These are phyloP conservation scores for Areca catechu DNA, from an alignment of 176 grass and related monocot species.

Conservation along the genomic window DNA sequence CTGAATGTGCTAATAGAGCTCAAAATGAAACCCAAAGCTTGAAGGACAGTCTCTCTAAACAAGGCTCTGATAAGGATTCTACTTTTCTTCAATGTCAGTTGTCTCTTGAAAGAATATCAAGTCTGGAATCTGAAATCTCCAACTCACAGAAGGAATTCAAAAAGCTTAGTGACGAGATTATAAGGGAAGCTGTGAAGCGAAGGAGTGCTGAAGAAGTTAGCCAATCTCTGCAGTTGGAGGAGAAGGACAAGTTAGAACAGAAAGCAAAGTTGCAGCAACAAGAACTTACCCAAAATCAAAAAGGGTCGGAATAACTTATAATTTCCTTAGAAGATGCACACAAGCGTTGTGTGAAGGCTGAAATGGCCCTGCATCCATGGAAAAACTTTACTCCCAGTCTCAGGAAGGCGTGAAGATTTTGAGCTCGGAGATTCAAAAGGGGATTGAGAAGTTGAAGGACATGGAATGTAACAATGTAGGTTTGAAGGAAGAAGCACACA, in stretches of 20 bases:
- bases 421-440: constrained; percentile 36
- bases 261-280: constrained; percentile 6
- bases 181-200: background rate
- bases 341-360: constrained; percentile 35
- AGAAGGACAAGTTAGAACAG: constrained; percentile 6
- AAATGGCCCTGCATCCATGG: constrained; percentile 40
- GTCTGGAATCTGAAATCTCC: constrained; percentile 2
- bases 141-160: background rate
- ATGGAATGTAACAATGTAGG: constrained; percentile 35
- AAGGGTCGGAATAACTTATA: constrained; percentile 3
- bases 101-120: constrained; percentile 22
- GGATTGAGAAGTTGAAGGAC: constrained; percentile 35
- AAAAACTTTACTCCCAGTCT: constrained; percentile 31
- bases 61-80: constrained; percentile 9
- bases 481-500: constrained; percentile 44
- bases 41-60: constrained; percentile 7
- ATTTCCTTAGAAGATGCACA: constrained; percentile 18
- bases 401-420: constrained; percentile 44
- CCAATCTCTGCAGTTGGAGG: constrained; percentile 2
- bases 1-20: constrained; percentile 15
- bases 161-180: too few relatives aligned
- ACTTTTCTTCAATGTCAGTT: constrained; percentile 6
- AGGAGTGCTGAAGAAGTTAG: constrained; percentile 6
- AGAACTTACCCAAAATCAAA: constrained; percentile 11
- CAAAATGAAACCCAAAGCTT: constrained; percentile 22